Percentiles rank a stretch among this genome's conserved stretches.
phyloP scores from a whole-genome alignment of 2,329 filamentous ascomycete genomes.

The Nemania sp. region DNA sequence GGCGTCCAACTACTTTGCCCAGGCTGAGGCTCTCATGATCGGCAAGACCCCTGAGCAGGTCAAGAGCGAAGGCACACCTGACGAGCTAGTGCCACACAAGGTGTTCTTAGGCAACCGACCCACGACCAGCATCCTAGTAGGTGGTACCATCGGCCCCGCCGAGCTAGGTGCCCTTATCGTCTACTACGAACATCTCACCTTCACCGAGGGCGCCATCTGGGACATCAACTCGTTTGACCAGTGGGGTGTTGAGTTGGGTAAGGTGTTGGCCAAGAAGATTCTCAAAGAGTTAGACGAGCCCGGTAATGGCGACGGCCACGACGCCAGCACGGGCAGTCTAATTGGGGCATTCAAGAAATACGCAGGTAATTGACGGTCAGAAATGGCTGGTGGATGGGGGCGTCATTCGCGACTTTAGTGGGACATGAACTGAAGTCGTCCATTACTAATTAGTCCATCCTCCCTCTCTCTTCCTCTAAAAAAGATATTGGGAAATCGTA shows the following conservation, averaged over 20 bases:
- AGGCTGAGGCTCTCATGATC: constrained; percentile 88
- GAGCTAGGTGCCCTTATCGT: constrained; percentile 94
- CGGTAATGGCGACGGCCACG: constrained; percentile 75
- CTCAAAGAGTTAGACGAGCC: constrained; percentile 80
- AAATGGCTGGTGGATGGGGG: neutral
- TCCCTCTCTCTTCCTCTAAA: neutral
- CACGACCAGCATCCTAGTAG: constrained; percentile 88
- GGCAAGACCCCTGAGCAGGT: constrained; percentile 84
- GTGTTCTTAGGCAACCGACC: constrained; percentile 97
- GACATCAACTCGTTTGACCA: constrained; percentile 99
- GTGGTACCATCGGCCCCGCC: constrained; percentile 89
- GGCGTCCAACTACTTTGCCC: constrained; percentile 88
- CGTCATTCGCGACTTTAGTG: constrained; percentile 27
- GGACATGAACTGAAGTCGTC: neutral
- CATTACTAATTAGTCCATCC: neutral
- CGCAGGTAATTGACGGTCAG: constrained; percentile 50
- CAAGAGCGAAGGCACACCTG: constrained; percentile 72
- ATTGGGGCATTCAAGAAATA: constrained; percentile 91
- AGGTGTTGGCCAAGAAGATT: constrained; percentile 92
- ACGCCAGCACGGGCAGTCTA: constrained; percentile 84
- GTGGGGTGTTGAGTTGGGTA: constrained; percentile 98
- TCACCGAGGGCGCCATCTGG: constrained; percentile 97
- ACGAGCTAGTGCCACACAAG: constrained; percentile 92
- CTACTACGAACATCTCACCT: constrained; percentile 99
- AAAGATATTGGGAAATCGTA: neutral